Base-by-base conservation (phyloP, 257 asterid species). In the Ocimum tenuiflorum region DNA sequence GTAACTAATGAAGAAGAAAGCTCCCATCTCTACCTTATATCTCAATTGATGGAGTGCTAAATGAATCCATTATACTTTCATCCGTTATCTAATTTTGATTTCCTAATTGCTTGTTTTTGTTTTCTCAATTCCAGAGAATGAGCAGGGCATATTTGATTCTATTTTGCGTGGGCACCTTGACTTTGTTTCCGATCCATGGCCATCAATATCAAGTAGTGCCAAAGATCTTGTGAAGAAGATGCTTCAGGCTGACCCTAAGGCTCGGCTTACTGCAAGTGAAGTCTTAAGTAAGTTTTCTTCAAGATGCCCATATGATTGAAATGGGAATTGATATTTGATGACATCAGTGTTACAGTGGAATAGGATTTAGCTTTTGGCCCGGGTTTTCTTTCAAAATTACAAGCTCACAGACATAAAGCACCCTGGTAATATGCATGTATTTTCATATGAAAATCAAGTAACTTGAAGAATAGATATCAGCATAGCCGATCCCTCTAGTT, bases 151-250 rank as follows among this genome's bases (percentile, higher is more conserved):
- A 54, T 94, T 94, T 65, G 96, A 90, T 73, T 82, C 96, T 51
- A 75, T 90, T 63, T 66, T 78, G 42, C 85, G 88, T 4, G 97
- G 99, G 54, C 88, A 89, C 79, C 85, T 91, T 6, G 96, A 89
- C 80, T 89, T 91, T 58, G 81, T 77, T 49, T 82, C 91, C 6
- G 89, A 81, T 18, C 99, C 99, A 45, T 94, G 99, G 99, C 96
- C 97, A 58, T 83, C 91, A 23, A 81, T 94, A 81, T 90, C 99
- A n/a, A 83, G 73, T 67, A 94, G 99, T 64, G 99, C 96, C 55
- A 94, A 88, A 77, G 96, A 90, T 70, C 96, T 94, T 35, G 95
- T 94, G 67, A 88, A 88, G 90, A 94, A 86, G 87, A 94, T 94
- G 99, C 87, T 94, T 59, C 85, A 77, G 22, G 78, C 84, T 60